Evolutionary conservation across 768 basidiomycete species (phyloP).

Genomic region (Tulasnella sp.): DNA sequence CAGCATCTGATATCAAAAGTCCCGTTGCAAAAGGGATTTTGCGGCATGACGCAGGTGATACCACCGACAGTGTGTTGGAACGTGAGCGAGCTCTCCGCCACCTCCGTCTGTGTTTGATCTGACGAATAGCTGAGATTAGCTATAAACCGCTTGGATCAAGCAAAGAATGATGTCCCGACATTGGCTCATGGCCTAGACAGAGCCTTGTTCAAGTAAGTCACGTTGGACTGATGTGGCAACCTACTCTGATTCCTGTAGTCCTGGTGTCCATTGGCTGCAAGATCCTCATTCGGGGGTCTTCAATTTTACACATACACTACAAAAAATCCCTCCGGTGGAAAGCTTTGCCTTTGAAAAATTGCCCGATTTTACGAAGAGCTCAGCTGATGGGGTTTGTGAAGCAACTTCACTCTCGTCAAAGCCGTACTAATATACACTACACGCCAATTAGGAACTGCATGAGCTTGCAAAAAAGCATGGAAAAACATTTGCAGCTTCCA

Average conservation of each 20-base stretch:
- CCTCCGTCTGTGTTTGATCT: no score
- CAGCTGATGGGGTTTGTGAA: slow-evolving; percentile 48
- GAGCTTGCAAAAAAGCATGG: slow-evolving; percentile 44
- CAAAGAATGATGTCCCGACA: no score
- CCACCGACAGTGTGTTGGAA: no score
- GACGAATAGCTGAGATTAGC: no score
- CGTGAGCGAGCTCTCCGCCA: no score
- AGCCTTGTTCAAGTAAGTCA: slow-evolving; percentile 60
- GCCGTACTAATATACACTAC: not conserved
- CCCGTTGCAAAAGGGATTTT: no score
- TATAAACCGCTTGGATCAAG: no score
- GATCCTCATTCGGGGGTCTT: slow-evolving; percentile 78
- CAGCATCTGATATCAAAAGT: no score
- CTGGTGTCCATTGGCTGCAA: slow-evolving; percentile 77
- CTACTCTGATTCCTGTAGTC: slow-evolving; percentile 34
- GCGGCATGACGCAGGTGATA: no score
- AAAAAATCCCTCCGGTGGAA: slow-evolving; percentile 57
- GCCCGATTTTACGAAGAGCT: slow-evolving; percentile 61
- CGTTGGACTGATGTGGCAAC: not conserved
- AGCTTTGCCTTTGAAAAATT: slow-evolving; percentile 80
- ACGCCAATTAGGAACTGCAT: slow-evolving; percentile 47
- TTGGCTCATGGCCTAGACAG: slow-evolving; percentile 56
- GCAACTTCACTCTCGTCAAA: not conserved
- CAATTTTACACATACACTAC: slow-evolving; percentile 64
- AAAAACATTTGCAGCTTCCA: slow-evolving; percentile 67